A percentile compares a stretch with the other conserved stretches of the same genome.
Evolutionary conservation across 2,329 filamentous ascomycete species (phyloP).

Genomic region (Fusarium pseudocircinatum): DNA sequence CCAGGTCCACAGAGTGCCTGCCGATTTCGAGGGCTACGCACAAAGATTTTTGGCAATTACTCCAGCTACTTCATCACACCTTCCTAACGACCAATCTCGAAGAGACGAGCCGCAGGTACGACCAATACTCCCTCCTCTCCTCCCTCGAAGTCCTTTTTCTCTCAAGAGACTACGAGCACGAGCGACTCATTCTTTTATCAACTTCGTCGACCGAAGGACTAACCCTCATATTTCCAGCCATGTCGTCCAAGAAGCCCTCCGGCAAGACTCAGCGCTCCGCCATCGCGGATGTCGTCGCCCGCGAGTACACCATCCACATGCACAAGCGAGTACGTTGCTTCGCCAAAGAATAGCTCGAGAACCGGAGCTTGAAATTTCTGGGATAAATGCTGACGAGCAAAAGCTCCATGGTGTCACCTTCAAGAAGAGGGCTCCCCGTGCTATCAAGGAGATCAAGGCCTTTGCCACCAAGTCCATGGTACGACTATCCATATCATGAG

Average conservation of each 20-base stretch:
- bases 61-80: slow-evolving; percentile 35
- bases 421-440: slow-evolving; percentile 99
- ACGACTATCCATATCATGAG: slow-evolving; percentile 55
- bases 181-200: slow-evolving; percentile 28
- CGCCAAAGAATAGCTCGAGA: slow-evolving; percentile 16
- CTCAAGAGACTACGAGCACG: slow-evolving; percentile 36
- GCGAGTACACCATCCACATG: slow-evolving; percentile 99
- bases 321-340: slow-evolving; percentile 79
- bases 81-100: slow-evolving; percentile 52
- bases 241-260: slow-evolving; percentile 55
- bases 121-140: slow-evolving; percentile 38
- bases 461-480: slow-evolving; percentile 97
- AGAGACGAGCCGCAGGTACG: slow-evolving; percentile 57
- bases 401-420: slow-evolving; percentile 96
- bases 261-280: slow-evolving; percentile 77
- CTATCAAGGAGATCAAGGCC: slow-evolving; percentile 99
- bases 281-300: slow-evolving; percentile 98
- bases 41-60: slow-evolving; percentile 51
- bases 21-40: slow-evolving; percentile 53
- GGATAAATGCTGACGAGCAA: slow-evolving; percentile 33
- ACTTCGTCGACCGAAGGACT: slow-evolving; percentile 40
- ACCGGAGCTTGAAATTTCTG: slow-evolving; percentile 9
- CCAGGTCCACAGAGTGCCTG: slow-evolving; percentile 39
- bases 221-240: slow-evolving; percentile 48
- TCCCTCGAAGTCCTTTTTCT: slow-evolving; percentile 28